These are phyloP conservation scores for Pistacia atlantica DNA, from an alignment of 345 rosid species.

Conservation along the genomic window DNA sequence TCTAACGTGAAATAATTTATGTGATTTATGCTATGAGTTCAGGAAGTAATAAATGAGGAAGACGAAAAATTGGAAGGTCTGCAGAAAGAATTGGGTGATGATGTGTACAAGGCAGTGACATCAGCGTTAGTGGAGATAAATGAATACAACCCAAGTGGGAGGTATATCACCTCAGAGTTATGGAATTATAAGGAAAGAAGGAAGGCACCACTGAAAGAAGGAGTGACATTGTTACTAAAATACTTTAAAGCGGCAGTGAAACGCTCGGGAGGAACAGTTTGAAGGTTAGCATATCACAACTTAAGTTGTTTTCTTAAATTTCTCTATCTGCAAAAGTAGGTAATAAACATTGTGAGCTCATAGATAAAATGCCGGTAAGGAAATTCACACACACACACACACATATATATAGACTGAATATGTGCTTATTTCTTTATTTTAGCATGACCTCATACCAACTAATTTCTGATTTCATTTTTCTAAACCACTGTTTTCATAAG, in stretches of 20 bases:
- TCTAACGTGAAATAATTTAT: background rate
- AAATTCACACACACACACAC: too few relatives aligned
- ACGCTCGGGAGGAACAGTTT: conserved; percentile 37
- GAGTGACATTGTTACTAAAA: conserved; percentile 54
- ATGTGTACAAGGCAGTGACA: conserved; percentile 59
- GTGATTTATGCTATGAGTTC: conserved; percentile 23
- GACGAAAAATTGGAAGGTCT: conserved; percentile 70
- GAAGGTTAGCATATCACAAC: conserved; percentile 25
- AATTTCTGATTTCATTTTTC: too few relatives aligned
- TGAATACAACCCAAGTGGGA: conserved; percentile 93
- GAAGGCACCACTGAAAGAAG: conserved; percentile 70
- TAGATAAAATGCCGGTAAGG: background rate
- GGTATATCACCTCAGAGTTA: conserved; percentile 72
- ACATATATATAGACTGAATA: background rate
- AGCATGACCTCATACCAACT: too few relatives aligned
- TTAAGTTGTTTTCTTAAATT: background rate
- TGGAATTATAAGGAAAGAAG: conserved; percentile 75
- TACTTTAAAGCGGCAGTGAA: conserved; percentile 41
- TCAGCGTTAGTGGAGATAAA: conserved; percentile 72
- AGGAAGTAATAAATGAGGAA: conserved; percentile 66
- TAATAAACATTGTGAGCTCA: background rate
- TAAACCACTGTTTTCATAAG: too few relatives aligned
- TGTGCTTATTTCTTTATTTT: background rate
- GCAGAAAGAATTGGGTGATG: conserved; percentile 59
- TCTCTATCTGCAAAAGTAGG: background rate